Evolutionary conservation across 2,329 filamentous ascomycete species (phyloP), one percentile per base, ranked within the genome.

Genomic region (Monosporascus sp.): DNA sequence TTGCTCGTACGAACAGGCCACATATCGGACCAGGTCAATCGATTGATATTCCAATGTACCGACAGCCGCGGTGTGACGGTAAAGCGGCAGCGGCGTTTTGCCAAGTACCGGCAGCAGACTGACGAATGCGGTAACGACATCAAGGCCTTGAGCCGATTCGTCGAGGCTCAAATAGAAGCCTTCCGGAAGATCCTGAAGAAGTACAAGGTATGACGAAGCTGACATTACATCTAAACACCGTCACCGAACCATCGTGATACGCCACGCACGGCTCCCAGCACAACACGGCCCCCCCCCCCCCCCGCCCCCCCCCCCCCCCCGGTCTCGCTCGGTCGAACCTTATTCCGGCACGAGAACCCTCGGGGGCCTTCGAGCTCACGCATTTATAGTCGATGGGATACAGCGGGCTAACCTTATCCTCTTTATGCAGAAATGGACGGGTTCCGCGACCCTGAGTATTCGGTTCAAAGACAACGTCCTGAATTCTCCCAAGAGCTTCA

Each of bases 101-200:
- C 74, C 61, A 82, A 77, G 61, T 81, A 80, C 59, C 78, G 82
- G 58, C 72, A 75, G 19, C 74, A 79, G 19, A 65, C 81, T 3
- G 67, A 79, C 41, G 73, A 74, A 51, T 88, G 87, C 58, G 85
- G 85, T 46, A 82, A 89, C 59, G 89, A 94, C 58, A 84, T 90
- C 51, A 79, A 82, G 51, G 81, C 82, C 5, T 75, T 94, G 6
- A 80, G 82, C 37, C 83, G 89, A 43, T 95, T 93, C 62, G 81
- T 86, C 58, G 78, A 81, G 55, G 87, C 87, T 2, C 90, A 95
- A 66, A 78, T 85, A 9, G 81, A 86, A 5, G 90, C 87, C 4
- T 92, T 95, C 63, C 81, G 83, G 52, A 95, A 95, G 72, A 86
- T 95, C 38, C 74, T 92, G 37, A 94, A 93, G 68, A 95, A 95